Conservation (phyloP, 352 stramenopile species). For the Globisporangium cystogenes region DNA sequence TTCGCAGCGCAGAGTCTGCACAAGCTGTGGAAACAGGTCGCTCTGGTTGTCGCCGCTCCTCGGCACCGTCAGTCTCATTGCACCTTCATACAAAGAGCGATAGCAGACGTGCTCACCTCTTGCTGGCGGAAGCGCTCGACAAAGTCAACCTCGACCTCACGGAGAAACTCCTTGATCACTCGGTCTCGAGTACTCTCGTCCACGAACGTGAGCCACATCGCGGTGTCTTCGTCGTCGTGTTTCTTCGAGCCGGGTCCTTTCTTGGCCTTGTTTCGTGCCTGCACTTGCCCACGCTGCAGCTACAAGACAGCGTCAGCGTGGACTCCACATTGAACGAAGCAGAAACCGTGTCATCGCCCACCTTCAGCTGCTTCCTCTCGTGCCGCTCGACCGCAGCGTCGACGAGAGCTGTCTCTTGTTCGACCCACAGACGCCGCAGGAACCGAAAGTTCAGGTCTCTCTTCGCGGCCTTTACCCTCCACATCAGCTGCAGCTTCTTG, state of each 20-base stretch:
- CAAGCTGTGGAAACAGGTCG: slow-evolving; percentile 57
- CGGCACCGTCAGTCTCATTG: not conserved
- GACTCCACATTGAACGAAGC: not conserved
- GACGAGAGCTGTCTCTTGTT: slow-evolving; percentile 41
- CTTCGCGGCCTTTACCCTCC: slow-evolving; percentile 37
- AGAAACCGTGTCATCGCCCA: slow-evolving; percentile 4
- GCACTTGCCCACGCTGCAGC: slow-evolving; percentile 3
- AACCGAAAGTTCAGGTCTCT: slow-evolving; percentile 27
- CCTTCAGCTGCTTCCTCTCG: slow-evolving; percentile 29
- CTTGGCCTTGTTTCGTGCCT: slow-evolving; percentile 13
- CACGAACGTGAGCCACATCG: slow-evolving; percentile 53
- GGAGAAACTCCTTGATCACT: slow-evolving; percentile 37
- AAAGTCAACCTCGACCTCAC: slow-evolving; percentile 33
- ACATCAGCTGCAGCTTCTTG: slow-evolving; percentile 49
- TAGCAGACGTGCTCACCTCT: slow-evolving; percentile 20
- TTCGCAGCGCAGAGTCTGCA: slow-evolving; percentile 52
- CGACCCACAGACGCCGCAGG: slow-evolving; percentile 42
- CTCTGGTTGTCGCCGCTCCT: not conserved
- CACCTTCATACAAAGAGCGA: not conserved
- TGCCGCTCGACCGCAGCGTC: slow-evolving; percentile 39
- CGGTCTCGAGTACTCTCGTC: slow-evolving; percentile 20
- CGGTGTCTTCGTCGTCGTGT: slow-evolving; percentile 1
- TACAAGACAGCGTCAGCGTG: not conserved
- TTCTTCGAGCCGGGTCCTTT: slow-evolving; percentile 14
- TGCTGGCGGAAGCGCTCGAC: slow-evolving; percentile 32